Evolutionary conservation across 2,329 filamentous ascomycete genomes (phyloP), one percentile per base, ranked within the genome.

Genomic region (Fusarium lateritium): DNA sequence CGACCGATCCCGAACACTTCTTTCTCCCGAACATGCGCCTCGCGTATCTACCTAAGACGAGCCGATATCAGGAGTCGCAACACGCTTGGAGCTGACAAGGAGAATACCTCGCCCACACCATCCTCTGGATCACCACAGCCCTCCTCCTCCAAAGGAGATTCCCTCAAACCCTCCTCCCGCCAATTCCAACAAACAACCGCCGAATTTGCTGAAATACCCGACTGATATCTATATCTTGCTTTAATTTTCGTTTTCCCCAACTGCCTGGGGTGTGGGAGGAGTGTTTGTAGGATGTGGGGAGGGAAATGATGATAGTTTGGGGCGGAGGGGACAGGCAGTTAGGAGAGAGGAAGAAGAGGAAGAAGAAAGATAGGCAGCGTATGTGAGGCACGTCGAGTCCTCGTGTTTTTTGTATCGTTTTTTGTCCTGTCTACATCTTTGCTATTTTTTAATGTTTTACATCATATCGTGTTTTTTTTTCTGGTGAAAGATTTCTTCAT

Each of bases 131-230:
- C 44, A 56, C 22, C 19, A 10, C 31, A 43, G 38, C 44, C 44
- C 58, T 42, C 42, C 14, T 55, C 45, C 17, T 4, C 14, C 17
- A 21, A 19, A 6, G 40, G 39, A 51, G 28, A 46, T 45, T 24
- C 46, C 34, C 33, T 34, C 22, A 36, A 44, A 40, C 46, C 39
- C 8, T 56, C 40, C 40, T 46, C 45, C 43, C 56, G 19, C 34
- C 17, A 22, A 6, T 9, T 17, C 19, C 38, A 21, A n/a, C 26
- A 33, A 51, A 62, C 40, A 21, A 53, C 58, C 56, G 66, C 56
- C 54, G 42, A 69, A 51, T 69, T 45, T 69, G 65, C 61, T 62
- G 49, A 69, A 69, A 69, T 69, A 69, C 67, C 67, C 67, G 49
- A 63, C 46, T 65, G 56, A 49, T 55, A 61, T 66, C 38, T 31